Evolutionary conservation across 352 stramenopile genomes (phyloP).

Genomic region (Thalassiosira allenii): DNA sequence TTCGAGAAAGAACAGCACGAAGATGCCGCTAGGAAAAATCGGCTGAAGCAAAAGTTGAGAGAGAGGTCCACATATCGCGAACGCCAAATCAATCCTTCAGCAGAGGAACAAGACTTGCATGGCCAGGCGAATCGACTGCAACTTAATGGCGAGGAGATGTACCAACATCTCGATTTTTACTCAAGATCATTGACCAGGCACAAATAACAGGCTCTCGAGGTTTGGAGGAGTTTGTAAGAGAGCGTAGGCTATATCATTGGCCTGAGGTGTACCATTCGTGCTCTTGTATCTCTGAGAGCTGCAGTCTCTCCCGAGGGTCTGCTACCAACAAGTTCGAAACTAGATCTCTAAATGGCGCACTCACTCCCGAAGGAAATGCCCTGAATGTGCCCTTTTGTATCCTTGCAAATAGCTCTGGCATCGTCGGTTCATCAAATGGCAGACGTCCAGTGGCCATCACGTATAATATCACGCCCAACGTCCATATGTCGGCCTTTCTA

Average conservation of each 20-base stretch:
- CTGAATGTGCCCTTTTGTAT: slow-evolving; percentile 96
- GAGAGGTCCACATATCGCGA: too few species aligned
- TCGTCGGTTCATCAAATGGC: slow-evolving; percentile 82
- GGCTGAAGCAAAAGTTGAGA: slow-evolving; percentile 81
- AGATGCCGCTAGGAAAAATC: slow-evolving; percentile 34
- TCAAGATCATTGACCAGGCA: slow-evolving; percentile 12
- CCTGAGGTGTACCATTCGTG: slow-evolving; percentile 83
- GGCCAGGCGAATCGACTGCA: not conserved
- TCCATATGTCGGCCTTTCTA: slow-evolving; percentile 91
- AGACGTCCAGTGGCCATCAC: slow-evolving; percentile 81
- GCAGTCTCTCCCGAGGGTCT: slow-evolving; percentile 90
- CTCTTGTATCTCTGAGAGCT: slow-evolving; percentile 90
- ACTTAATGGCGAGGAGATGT: slow-evolving; percentile 18
- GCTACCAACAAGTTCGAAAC: slow-evolving; percentile 90
- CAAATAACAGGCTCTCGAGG: too few species aligned
- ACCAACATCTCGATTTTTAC: slow-evolving; percentile 23
- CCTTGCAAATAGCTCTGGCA: slow-evolving; percentile 96
- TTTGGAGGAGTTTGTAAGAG: too few species aligned
- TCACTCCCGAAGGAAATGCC: slow-evolving; percentile 87
- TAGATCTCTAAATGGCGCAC: slow-evolving; percentile 42
- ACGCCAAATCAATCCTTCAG: too few species aligned
- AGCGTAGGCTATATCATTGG: too few species aligned
- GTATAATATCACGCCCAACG: slow-evolving; percentile 97
- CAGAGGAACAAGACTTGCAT: not conserved
- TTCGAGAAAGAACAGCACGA: slow-evolving; percentile 57